These are phyloP conservation scores for Hemileia vastatrix DNA, from an alignment of 1,284 basidiomycete species.

Conservation along the genomic window DNA sequence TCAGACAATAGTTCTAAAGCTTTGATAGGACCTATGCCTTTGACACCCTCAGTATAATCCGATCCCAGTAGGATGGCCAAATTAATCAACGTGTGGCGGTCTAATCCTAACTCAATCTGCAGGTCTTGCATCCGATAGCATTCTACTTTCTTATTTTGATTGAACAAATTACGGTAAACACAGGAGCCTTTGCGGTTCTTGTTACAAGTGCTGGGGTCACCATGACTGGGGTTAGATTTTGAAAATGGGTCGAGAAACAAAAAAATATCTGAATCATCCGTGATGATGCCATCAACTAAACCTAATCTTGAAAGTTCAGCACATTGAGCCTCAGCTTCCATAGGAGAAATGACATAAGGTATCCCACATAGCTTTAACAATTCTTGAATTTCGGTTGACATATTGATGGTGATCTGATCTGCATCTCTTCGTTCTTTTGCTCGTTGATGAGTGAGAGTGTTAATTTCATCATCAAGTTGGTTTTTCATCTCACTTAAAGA, in stretches of 20 bases:
- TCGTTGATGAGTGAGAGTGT: constrained; percentile 7
- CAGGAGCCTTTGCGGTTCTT: too few species aligned
- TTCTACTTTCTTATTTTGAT: constrained; percentile 95
- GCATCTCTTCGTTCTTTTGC: constrained; percentile 16
- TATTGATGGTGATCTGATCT: constrained; percentile 16
- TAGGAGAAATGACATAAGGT: constrained; percentile 95
- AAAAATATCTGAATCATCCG: constrained; percentile 98
- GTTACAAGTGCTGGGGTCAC: too few species aligned
- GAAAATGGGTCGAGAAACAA: too few species aligned
- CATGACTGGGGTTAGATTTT: too few species aligned
- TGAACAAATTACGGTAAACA: constrained; percentile 99
- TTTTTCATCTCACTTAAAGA: constrained; percentile 8
- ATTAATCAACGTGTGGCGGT: constrained; percentile 73
- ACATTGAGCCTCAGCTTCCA: constrained; percentile 99
- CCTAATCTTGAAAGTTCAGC: constrained; percentile 75
- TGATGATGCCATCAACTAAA: constrained; percentile 94
- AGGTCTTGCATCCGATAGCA: constrained; percentile 81
- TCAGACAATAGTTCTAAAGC: constrained; percentile 90
- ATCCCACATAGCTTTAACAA: constrained; percentile 83
- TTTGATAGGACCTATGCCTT: constrained; percentile 86
- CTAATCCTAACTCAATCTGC: constrained; percentile 74
- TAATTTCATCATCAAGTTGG: constrained; percentile 8
- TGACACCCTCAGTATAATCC: constrained; percentile 94
- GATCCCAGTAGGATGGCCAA: constrained; percentile 90
- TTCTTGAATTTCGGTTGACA: constrained; percentile 23